A percentile compares a stretch with the other conserved stretches of the same genome.
Conservation (phyloP, 176 grass and related monocot species). For the Rhynchospora tenuis region DNA sequence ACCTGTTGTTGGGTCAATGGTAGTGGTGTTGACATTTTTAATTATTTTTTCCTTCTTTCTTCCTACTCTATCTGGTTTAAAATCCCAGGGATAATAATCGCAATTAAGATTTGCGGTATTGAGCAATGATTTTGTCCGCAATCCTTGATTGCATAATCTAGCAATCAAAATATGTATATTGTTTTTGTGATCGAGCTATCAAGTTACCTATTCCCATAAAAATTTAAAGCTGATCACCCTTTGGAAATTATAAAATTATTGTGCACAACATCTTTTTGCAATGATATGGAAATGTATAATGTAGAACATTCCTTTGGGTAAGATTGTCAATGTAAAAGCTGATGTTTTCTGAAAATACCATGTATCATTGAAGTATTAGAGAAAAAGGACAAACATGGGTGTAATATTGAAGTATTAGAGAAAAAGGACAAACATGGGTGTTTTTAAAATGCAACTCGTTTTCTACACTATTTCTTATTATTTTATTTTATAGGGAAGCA, state of each 20-base stretch:
- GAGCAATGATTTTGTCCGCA: background rate
- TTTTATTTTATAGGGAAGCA: conserved; percentile 32
- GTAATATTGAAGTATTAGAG: background rate
- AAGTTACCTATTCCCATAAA: background rate
- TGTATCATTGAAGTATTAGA: background rate
- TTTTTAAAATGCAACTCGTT: background rate
- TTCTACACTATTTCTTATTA: background rate
- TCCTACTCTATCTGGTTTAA: background rate
- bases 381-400: background rate
- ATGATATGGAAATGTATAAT: background rate
- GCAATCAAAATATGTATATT: background rate
- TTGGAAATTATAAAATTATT: background rate
- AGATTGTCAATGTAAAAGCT: background rate
- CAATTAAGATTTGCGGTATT: no score
- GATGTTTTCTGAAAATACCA: background rate
- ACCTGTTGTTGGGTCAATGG: background rate
- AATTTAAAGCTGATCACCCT: background rate
- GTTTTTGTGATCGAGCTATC: background rate
- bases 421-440: background rate
- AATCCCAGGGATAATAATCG: background rate
- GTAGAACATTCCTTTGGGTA: background rate
- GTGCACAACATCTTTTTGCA: background rate
- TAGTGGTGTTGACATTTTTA: background rate
- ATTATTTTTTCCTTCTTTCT: background rate
- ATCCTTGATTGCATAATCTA: background rate